Evolutionary conservation across 352 stramenopile genomes (phyloP).

Genomic region (Phytophthora pistaciae): DNA sequence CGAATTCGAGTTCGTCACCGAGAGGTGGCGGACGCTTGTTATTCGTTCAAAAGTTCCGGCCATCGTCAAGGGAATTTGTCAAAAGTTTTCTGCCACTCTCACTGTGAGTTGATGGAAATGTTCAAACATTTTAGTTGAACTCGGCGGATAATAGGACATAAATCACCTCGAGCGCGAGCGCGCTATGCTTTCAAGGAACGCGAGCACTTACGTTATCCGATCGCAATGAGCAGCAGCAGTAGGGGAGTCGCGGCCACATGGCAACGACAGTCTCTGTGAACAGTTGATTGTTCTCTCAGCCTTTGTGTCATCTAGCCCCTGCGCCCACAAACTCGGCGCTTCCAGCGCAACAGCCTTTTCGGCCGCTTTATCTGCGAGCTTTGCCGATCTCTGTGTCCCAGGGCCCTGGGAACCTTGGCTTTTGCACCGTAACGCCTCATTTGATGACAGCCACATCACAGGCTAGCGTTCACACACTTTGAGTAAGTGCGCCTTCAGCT

Average conservation of each 20-base stretch:
- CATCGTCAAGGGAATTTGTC: constrained; percentile 5
- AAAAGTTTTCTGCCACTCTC: neutral
- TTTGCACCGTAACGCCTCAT: neutral
- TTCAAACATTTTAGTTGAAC: constrained; percentile 24
- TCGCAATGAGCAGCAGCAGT: constrained; percentile 22
- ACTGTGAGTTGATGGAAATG: neutral
- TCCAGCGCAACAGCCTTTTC: constrained; percentile 30
- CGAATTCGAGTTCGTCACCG: constrained; percentile 10
- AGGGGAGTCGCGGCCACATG: constrained; percentile 21
- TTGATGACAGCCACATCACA: neutral
- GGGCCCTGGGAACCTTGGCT: no score
- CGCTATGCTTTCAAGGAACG: constrained; percentile 5
- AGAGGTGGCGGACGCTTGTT: neutral
- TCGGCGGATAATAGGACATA: neutral
- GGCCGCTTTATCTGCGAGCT: neutral
- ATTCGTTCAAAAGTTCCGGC: neutral
- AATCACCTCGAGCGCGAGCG: neutral
- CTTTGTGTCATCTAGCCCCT: constrained; percentile 3
- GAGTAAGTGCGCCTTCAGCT: neutral
- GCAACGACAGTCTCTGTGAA: constrained; percentile 17
- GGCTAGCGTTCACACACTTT: neutral
- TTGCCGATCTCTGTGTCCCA: neutral
- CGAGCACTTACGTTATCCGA: constrained; percentile 15
- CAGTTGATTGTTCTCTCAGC: constrained; percentile 29
- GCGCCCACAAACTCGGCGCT: constrained; percentile 20